Evolutionary conservation across 305 asterid genomes (phyloP).

Genomic region (Fraxinus nigra): DNA sequence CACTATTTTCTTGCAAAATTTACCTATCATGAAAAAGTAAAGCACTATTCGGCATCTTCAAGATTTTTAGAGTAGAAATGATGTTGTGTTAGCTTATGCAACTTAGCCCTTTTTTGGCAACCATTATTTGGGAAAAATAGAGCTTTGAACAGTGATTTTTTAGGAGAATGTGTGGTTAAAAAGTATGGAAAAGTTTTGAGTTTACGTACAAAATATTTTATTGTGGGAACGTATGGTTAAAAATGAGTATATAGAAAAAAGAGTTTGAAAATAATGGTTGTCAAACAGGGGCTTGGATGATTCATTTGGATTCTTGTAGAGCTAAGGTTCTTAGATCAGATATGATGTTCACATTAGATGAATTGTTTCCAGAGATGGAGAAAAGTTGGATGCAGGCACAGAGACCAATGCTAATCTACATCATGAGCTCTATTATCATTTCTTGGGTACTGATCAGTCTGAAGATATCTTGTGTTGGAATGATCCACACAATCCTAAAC

Average conservation of each 20-base stretch:
- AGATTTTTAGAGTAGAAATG: neutral
- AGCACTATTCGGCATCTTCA: neutral
- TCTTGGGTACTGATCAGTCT: slow-evolving; percentile 85
- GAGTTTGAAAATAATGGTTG: neutral
- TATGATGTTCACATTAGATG: slow-evolving; percentile 30
- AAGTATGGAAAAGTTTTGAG: neutral
- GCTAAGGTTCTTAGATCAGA: neutral
- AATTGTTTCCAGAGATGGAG: slow-evolving; percentile 56
- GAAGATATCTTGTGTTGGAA: slow-evolving; percentile 88
- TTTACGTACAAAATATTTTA: neutral
- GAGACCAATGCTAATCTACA: slow-evolving; percentile 77
- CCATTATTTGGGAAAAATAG: neutral
- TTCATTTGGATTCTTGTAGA: slow-evolving; percentile 9
- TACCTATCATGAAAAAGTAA: neutral
- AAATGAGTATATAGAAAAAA: neutral
- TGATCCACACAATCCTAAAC: slow-evolving; percentile 75
- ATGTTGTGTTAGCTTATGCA: neutral
- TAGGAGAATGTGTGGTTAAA: neutral
- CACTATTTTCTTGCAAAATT: neutral
- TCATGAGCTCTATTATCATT: slow-evolving; percentile 87
- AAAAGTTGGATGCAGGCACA: slow-evolving; percentile 77
- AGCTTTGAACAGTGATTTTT: neutral
- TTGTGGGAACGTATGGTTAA: neutral
- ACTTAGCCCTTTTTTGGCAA: neutral
- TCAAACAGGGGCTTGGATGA: neutral